These are phyloP conservation scores for Verticillium alfalfae DNA, from an alignment of 2,329 filamentous ascomycete species.

Conservation along the genomic window DNA sequence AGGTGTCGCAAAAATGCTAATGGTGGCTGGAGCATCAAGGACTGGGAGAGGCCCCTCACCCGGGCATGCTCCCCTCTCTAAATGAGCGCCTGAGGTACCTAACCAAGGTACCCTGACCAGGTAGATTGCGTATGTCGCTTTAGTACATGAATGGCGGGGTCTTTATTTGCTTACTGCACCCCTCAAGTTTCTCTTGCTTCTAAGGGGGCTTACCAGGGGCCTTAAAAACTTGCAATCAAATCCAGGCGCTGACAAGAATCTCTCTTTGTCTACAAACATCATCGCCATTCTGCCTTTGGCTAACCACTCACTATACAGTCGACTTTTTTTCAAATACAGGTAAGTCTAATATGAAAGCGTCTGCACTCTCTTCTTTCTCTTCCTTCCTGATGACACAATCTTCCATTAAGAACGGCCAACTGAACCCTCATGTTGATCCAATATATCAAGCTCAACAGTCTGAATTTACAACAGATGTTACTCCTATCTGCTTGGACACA, in stretches of 20 bases:
- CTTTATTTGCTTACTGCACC: constrained; percentile 2
- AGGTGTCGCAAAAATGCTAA: not conserved
- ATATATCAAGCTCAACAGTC: constrained; percentile 13
- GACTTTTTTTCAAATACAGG: not conserved
- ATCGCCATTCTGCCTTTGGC: not conserved
- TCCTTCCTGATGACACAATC: constrained; percentile 6
- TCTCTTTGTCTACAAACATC: not conserved
- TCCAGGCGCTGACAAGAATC: not conserved
- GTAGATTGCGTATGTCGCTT: not conserved
- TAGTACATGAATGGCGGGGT: not conserved
- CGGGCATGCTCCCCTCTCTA: not conserved
- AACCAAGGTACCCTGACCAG: not conserved
- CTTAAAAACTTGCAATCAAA: not conserved
- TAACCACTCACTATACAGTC: too few relatives aligned
- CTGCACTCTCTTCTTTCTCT: not conserved
- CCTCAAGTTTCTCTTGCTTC: not conserved
- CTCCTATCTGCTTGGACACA: not conserved
- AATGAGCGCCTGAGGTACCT: not conserved
- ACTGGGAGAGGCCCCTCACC: not conserved
- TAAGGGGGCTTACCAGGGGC: not conserved
- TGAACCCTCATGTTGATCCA: constrained; percentile 11
- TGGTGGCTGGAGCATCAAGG: not conserved
- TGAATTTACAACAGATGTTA: not conserved
- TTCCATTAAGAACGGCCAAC: constrained; percentile 14
- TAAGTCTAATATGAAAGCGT: not conserved